These are phyloP conservation scores for Suhomyces taliae DNA, from an alignment of 1,139 yeast species.

Conservation along the genomic window DNA sequence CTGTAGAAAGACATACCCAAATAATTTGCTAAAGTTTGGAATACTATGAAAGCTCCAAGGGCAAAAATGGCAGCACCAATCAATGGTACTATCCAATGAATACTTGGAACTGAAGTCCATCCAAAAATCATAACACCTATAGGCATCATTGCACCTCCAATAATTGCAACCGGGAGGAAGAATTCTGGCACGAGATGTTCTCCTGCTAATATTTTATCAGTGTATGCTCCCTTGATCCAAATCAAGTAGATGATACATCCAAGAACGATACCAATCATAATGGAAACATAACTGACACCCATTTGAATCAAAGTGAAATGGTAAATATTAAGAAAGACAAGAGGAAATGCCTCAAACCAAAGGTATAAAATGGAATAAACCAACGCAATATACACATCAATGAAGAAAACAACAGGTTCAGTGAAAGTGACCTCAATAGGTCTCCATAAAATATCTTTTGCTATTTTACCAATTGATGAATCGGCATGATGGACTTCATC, in stretches of 20 bases:
- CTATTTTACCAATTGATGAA: slow-evolving; percentile 20
- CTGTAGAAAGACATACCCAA: slow-evolving; percentile 34
- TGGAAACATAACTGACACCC: slow-evolving; percentile 47
- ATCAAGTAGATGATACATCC: slow-evolving; percentile 28
- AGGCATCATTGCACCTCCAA: slow-evolving; percentile 44
- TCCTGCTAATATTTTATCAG: slow-evolving; percentile 23
- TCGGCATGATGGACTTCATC: slow-evolving; percentile 26
- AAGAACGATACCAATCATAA: slow-evolving; percentile 42
- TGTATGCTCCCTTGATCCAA: slow-evolving; percentile 21
- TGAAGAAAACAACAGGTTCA: slow-evolving; percentile 47
- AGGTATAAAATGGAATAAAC: slow-evolving; percentile 54
- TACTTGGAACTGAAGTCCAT: slow-evolving; percentile 43
- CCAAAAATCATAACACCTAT: slow-evolving; percentile 48
- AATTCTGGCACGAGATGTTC: slow-evolving; percentile 36
- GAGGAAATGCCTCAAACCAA: slow-evolving; percentile 63
- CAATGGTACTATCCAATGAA: slow-evolving; percentile 46
- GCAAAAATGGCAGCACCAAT: slow-evolving; percentile 43
- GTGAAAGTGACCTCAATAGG: slow-evolving; percentile 43
- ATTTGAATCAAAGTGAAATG: slow-evolving; percentile 47
- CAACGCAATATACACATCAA: slow-evolving; percentile 51
- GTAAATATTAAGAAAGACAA: slow-evolving; percentile 45
- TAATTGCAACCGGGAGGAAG: slow-evolving; percentile 42
- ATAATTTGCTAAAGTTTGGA: slow-evolving; percentile 40
- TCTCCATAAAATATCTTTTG: slow-evolving; percentile 46
- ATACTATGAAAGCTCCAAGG: slow-evolving; percentile 36